Conservation (phyloP, 768 basidiomycete genomes). For the Lentinus tigrinus region DNA sequence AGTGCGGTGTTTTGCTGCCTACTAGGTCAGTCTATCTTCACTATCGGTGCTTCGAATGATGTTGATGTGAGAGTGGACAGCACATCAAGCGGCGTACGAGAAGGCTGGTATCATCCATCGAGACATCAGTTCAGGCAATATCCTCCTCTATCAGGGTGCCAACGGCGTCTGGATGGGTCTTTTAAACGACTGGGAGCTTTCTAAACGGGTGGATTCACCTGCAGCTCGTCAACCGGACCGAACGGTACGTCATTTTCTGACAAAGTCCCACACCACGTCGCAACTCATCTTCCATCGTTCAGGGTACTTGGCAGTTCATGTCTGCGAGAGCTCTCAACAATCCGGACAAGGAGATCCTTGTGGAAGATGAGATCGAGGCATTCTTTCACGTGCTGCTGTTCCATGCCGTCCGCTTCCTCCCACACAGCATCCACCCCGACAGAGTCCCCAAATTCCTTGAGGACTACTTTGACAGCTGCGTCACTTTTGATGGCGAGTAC, state of each 20-base stretch:
- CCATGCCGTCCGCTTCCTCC: slow-evolving; percentile 5
- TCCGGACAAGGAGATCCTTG: background rate
- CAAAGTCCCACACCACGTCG: background rate
- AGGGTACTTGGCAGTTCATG: slow-evolving; percentile 13
- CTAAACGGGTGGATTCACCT: background rate
- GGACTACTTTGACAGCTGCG: slow-evolving; percentile 7
- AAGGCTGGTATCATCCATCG: background rate
- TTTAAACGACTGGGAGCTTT: slow-evolving; percentile 13
- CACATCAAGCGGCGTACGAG: background rate
- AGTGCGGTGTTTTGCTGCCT: background rate
- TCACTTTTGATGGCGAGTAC: background rate
- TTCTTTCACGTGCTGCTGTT: slow-evolving; percentile 9
- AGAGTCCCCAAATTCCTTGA: background rate
- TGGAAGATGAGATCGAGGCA: slow-evolving; percentile 10
- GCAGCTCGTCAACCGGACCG: background rate
- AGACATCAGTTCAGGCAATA: slow-evolving; percentile 9
- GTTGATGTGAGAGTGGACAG: background rate
- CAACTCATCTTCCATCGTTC: too few species aligned
- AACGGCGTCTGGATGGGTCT: background rate
- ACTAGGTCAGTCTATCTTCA: background rate
- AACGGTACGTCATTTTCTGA: background rate
- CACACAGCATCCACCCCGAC: background rate
- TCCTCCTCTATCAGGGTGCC: background rate
- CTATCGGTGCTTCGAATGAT: background rate
- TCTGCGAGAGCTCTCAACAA: background rate